Evolutionary conservation across 2,329 filamentous ascomycete genomes (phyloP), one percentile per base, ranked within the genome.

Genomic region (Teratosphaeria viscida): DNA sequence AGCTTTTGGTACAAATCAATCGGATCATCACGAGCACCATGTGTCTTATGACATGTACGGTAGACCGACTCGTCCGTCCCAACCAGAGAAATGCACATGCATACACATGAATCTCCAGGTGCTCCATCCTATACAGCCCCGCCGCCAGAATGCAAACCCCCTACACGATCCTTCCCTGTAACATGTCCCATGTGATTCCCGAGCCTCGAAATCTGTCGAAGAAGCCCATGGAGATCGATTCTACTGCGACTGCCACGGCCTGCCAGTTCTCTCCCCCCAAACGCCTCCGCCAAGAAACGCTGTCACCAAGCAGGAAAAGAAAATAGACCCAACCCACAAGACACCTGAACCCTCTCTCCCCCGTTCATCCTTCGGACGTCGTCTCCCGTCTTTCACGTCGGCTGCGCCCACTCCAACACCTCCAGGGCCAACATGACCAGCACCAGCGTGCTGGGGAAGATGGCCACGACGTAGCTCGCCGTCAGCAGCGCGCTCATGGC

Each of bases 391-490:
- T 23, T 27, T 32, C 39, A 57, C 12, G n/a, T 29, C 37, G 26
- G 23, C 55, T 61, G 52, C 54, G 91, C 89, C 92, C 92, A 96
- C 71, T 95, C 89, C 5, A 97, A 86, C 2, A 94, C 91, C 74
- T 97, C 91, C 56, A 99, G 80, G 23, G 92, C 94, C 70, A 89
- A 83, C 83, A 97, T 88, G 58, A 99, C 94, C 52, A 97, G 82
- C 39, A 95, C 71, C 52, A 99, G 82, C 1, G 94, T 99, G 47
- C 90, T 96, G 1, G 94, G 94, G 56, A 99, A 81, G 66, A 99
- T 97, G 86, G 87, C 90, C 64, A 96, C 86, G 61, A 99, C 90
- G 71, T 95, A 95, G 76, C 92, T 96, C 78, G 96, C 92, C 79
- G 97, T 96, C 56, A 97, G 77, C 59, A 99, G 82, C 73, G 85